Conservation (phyloP, 129 eudicot species). For the Silybum marianum region DNA sequence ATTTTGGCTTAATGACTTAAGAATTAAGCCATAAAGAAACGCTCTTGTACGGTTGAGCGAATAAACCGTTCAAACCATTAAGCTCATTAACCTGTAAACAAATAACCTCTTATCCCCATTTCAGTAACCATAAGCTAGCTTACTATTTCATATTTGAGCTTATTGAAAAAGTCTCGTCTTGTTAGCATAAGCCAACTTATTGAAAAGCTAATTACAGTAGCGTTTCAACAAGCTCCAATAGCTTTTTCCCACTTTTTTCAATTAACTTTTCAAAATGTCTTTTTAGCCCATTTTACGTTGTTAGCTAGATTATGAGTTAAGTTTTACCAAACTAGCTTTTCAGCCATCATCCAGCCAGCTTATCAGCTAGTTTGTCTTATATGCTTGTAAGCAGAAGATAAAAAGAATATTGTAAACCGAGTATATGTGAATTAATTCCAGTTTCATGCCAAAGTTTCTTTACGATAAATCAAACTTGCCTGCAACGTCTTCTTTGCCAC, state of each 20-base stretch:
- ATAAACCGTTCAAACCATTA: too few species aligned
- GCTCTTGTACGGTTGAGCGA: too few species aligned
- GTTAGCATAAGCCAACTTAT: background rate
- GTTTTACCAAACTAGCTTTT: too few species aligned
- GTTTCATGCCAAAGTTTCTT: background rate
- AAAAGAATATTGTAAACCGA: background rate
- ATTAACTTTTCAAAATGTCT: background rate
- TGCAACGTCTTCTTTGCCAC: slow-evolving; percentile 83
- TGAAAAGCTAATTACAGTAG: background rate
- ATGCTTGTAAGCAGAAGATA: background rate
- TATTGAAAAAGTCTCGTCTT: background rate
- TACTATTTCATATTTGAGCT: background rate
- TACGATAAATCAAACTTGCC: slow-evolving; percentile 43
- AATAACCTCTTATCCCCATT: too few species aligned
- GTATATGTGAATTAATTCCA: background rate
- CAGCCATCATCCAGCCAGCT: too few species aligned
- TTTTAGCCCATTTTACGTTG: background rate
- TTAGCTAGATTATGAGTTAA: too few species aligned
- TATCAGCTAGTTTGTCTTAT: too few species aligned
- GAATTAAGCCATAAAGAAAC: too few species aligned
- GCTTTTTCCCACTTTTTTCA: background rate
- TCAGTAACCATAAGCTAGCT: background rate
- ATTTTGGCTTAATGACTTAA: too few species aligned
- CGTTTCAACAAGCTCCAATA: background rate
- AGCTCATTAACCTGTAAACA: too few species aligned